Evolutionary conservation across 129 eudicot species (phyloP).

Genomic region (Flaveria linearis): DNA sequence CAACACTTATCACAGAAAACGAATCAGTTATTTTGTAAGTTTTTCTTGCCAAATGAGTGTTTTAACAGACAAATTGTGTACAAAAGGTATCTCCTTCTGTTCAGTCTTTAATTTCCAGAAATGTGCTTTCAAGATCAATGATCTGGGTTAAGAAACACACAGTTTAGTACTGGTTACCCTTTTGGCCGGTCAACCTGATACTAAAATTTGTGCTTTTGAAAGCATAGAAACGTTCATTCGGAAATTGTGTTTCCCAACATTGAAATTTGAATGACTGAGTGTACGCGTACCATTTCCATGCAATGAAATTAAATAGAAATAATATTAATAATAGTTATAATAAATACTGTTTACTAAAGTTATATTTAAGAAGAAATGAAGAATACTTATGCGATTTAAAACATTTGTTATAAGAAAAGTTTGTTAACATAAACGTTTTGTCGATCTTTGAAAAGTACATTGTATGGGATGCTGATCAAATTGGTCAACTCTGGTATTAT

Average conservation of each 20-base stretch:
- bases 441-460: background rate
- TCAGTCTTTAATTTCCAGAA: background rate
- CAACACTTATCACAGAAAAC: constrained; percentile 57
- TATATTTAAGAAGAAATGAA: background rate
- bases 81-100: background rate
- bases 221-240: background rate
- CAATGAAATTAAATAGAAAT: background rate
- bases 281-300: background rate
- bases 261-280: background rate
- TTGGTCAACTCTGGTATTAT: background rate
- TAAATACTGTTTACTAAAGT: background rate
- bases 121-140: background rate
- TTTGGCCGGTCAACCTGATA: background rate
- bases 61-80: background rate
- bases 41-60: background rate
- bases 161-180: background rate
- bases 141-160: background rate
- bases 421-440: constrained; percentile 3
- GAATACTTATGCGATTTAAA: background rate
- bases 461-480: background rate
- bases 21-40: constrained; percentile 67
- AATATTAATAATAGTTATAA: background rate
- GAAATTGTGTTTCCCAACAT: background rate
- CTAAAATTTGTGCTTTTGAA: background rate
- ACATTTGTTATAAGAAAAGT: background rate